phyloP scores from a whole-genome alignment of 83 land plant genomes.

The Thuja plicata region DNA sequence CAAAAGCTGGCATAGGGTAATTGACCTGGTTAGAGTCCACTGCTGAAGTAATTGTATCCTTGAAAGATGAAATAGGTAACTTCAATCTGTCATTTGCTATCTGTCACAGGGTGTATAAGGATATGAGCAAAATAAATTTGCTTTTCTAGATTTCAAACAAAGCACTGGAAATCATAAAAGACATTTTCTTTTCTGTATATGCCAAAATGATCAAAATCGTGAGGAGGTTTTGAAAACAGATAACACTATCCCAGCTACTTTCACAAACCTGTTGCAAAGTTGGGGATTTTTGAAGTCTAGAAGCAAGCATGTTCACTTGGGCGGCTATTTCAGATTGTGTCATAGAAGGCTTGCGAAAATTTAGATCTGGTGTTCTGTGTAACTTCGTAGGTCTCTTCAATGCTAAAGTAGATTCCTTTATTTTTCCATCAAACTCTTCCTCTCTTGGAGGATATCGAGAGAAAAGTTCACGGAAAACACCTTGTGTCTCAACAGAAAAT shows the following conservation, averaged over 20 bases:
- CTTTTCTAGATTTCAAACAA: neutral
- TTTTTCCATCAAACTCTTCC: conserved; percentile 39
- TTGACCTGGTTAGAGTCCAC: conserved; percentile 80
- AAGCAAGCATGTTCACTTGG: conserved; percentile 54
- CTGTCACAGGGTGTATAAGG: conserved; percentile 35
- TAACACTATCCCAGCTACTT: neutral
- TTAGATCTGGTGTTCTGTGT: conserved; percentile 22
- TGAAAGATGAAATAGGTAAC: conserved; percentile 84
- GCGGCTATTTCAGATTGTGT: conserved; percentile 45
- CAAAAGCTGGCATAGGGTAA: neutral
- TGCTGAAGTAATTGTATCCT: conserved; percentile 72
- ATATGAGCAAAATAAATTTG: neutral
- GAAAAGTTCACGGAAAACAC: conserved; percentile 68
- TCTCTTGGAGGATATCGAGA: conserved; percentile 73
- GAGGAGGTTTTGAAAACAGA: neutral
- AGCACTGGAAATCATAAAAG: neutral
- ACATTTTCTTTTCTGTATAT: neutral
- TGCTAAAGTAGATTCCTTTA: conserved; percentile 9
- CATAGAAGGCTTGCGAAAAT: conserved; percentile 49
- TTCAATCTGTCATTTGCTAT: conserved; percentile 67
- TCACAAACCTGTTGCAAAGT: conserved; percentile 65
- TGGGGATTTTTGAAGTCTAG: conserved; percentile 44
- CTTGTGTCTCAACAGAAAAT: conserved; percentile 66
- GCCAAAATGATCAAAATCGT: neutral
- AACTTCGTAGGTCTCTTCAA: conserved; percentile 20